Conservation (phyloP, 805 yeast species). For the Wickerhamiella shivajii region DNA sequence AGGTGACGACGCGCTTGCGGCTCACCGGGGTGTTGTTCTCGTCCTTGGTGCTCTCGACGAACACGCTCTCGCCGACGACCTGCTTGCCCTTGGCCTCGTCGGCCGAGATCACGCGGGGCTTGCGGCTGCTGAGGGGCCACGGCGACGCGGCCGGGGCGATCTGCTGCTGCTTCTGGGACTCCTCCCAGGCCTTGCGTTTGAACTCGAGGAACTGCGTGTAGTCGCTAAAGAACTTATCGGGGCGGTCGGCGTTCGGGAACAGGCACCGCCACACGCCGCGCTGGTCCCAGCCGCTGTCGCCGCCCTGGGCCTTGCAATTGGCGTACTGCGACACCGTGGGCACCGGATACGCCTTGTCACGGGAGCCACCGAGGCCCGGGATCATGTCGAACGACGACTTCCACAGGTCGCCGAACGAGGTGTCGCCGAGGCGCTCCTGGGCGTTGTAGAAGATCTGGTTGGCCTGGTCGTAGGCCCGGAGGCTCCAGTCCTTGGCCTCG, state of each 20-base stretch:
- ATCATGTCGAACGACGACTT: not conserved
- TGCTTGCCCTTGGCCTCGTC: slow-evolving; percentile 5
- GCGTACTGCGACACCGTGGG: slow-evolving; percentile 48
- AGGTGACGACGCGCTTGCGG: slow-evolving; percentile 20
- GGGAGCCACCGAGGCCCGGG: not conserved
- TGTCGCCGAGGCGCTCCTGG: not conserved
- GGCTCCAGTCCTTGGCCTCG: slow-evolving; percentile 4
- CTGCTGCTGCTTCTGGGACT: slow-evolving; percentile 5
- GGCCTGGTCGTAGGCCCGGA: not conserved
- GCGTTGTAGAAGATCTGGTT: slow-evolving; percentile 1
- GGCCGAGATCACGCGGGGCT: not conserved
- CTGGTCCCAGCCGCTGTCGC: slow-evolving; percentile 69
- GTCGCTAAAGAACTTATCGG: slow-evolving; percentile 33
- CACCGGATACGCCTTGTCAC: slow-evolving; percentile 31
- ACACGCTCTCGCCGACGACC: slow-evolving; percentile 14
- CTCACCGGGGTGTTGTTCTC: slow-evolving; percentile 22
- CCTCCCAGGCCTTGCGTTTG: slow-evolving; percentile 38
- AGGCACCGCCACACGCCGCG: slow-evolving; percentile 85
- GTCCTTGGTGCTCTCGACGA: slow-evolving; percentile 18
- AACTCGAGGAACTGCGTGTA: slow-evolving; percentile 54
- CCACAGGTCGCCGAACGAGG: not conserved
- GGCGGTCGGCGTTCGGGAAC: slow-evolving; percentile 38
- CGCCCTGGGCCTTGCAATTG: slow-evolving; percentile 48
- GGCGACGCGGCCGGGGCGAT: not conserved
- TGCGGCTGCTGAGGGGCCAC: not conserved